Base-by-base conservation (phyloP, 2,329 filamentous ascomycete genomes). In the Venturia nashicola region DNA sequence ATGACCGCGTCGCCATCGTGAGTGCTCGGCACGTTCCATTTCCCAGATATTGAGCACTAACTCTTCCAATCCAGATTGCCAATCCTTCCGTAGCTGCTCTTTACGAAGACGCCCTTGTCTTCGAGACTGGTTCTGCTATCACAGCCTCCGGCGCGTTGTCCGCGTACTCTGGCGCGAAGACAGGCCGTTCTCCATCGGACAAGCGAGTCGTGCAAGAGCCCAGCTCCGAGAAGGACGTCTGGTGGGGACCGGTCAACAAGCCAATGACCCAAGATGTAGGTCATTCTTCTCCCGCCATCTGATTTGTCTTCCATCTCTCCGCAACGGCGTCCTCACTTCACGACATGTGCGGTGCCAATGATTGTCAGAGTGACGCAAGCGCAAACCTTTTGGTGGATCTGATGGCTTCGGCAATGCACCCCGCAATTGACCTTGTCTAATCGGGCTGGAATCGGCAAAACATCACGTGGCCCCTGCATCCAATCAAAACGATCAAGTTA, bases 241-340 rank as follows among this genome's bases (percentile, higher is more conserved):
- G 94, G 94, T 97, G 94, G 94, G 94, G 94, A 73, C 93, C 94
- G 64, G 94, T 99, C 70, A 99, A 99, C 84, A 97, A 97, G 86
- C 90, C 93, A 75, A 99, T 99, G 94, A 87, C 86, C 70, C 85
- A 91, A 71, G 92, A 97, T 77, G 94, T 97, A 88, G 86, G 90
- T 80, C 65, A 16, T 27, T 43, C 36, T 27, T 14, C 59, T 60
- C n/a, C 20, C 23, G 14, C 36, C 23, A 36, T 57, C 23, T 12
- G n/a, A 34, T 16, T 55, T 34, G 6, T 42, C 2, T n/a, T 9
- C 11, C 36, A 42, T 44, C 59, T 32, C n/a, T 20, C 39, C 57
- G 40, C 57, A 11, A 59, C 34, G n/a, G 18, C 23, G 2, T 40
- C 36, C 40, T 59, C 57, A 43, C 59, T 8, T 7, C 43, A 39